Conservation (phyloP, 192 early-diverging fungal species). For the Coemansia reversa region DNA sequence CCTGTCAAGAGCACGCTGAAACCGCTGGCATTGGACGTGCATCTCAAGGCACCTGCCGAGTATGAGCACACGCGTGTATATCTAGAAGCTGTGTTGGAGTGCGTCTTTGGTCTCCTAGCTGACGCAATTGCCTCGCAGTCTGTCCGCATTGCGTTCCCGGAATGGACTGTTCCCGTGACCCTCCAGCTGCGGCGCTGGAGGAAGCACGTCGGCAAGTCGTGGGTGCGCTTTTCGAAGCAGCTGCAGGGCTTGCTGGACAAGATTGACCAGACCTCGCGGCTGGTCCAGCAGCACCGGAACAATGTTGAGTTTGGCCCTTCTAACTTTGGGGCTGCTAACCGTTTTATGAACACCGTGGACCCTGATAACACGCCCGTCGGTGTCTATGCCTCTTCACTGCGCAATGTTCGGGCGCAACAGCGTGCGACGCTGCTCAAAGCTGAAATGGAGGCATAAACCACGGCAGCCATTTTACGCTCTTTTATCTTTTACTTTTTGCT, state of each 20-base stretch:
- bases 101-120: constrained; percentile 69
- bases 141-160: constrained; percentile 89
- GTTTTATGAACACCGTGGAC: constrained; percentile 46
- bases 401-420: constrained; percentile 57
- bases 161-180: constrained; percentile 84
- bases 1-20: constrained; percentile 80
- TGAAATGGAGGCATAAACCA: constrained; percentile 20
- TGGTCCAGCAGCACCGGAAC: constrained; percentile 70
- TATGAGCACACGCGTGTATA: constrained; percentile 85
- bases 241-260: constrained; percentile 82
- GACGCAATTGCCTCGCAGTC: constrained; percentile 74
- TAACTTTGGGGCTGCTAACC: constrained; percentile 52
- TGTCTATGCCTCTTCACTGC: constrained; percentile 47
- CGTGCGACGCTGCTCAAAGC: constrained; percentile 51
- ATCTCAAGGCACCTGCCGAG: constrained; percentile 77
- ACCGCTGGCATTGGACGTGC: constrained; percentile 75
- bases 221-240: constrained; percentile 78
- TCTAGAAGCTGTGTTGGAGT: constrained; percentile 78
- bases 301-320: constrained; percentile 64
- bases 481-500: constrained; percentile 4
- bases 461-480: neutral
- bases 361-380: constrained; percentile 54
- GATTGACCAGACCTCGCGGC: constrained; percentile 76
- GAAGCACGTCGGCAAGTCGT: constrained; percentile 68
- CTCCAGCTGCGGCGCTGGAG: constrained; percentile 82